Base-by-base conservation (phyloP, 2,329 filamentous ascomycete species). In the Pseudopithomyces maydicus region DNA sequence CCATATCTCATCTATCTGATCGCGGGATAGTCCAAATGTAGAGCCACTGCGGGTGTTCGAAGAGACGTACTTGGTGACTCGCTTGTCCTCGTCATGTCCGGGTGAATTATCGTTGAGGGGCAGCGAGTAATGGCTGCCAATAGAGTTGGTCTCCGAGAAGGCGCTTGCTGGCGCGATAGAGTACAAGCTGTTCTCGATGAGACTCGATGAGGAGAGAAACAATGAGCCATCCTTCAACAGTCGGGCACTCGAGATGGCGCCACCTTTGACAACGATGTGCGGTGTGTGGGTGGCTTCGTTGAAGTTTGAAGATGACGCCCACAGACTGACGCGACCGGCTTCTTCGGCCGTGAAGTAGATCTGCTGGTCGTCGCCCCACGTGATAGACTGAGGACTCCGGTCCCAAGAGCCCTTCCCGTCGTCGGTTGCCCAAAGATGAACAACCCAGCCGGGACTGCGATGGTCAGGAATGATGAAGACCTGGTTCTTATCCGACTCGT, bases 401-500 rank as follows among this genome's bases (percentile, higher is more conserved):
- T 86, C 83, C 84, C 84, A 84, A 67, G 48, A 79, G 1, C 88
- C 88, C 58, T 84, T 81, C n/a, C 84, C 86, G 63, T 90, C 85
- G 3, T 82, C 74, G 0, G 85, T 85, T 56, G 82, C 77, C 66
- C 85, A 89, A 58, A 88, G 87, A 65, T 88, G 85, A 59, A 86
- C 80, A 12, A 87, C 83, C 56, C 84, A 83, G 57, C 78, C 79
- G 10, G 87, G 76, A 57, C 87, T 82, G 14, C 73, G 74, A 47
- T 90, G 78, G 64, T 91, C 83, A 1, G 85, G 83, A 6, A 91
- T 74, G 2, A 91, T 77, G 59, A 92, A 77, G 3, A 92, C 78
- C 43, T 87, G 84, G 43, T 88, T 84, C 73, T 90, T 90, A 78
- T 97, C 92, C 15, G 89, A 85, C 75, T 97, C 92, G 72, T 97